Evolutionary conservation across 345 rosid species (phyloP).

Genomic region (Abelmoschus esculentus): DNA sequence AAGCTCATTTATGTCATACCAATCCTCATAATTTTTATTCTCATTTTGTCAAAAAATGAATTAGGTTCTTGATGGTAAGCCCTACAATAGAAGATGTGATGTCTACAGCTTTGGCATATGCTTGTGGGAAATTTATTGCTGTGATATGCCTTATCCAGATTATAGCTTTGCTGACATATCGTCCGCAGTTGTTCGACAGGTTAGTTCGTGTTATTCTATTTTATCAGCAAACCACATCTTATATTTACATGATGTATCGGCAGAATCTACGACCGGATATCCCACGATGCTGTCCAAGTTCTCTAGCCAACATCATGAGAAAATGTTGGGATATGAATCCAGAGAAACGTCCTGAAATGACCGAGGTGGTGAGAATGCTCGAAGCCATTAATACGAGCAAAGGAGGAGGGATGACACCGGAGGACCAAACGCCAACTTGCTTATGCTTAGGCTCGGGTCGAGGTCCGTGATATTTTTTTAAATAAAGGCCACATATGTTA

Average conservation of each 20-base stretch:
- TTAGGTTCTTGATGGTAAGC: conserved; percentile 89
- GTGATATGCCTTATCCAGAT: conserved; percentile 86
- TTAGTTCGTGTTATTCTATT: conserved; percentile 21
- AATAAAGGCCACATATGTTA: background rate
- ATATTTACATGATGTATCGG: background rate
- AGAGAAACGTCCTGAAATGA: conserved; percentile 83
- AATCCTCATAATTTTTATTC: background rate
- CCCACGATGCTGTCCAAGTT: conserved; percentile 78
- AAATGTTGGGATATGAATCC: conserved; percentile 81
- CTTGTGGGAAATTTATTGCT: conserved; percentile 95
- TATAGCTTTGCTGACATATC: conserved; percentile 78
- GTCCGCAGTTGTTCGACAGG: conserved; percentile 76
- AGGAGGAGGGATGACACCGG: conserved; percentile 98
- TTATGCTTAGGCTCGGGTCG: conserved; percentile 69
- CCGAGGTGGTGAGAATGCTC: conserved; percentile 65
- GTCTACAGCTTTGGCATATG: conserved; percentile 98
- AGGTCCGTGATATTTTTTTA: conserved; percentile 50
- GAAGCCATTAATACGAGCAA: conserved; percentile 76
- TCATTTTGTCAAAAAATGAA: background rate
- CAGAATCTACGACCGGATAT: conserved; percentile 87
- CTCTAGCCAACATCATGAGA: conserved; percentile 61
- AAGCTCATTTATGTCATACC: background rate
- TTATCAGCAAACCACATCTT: background rate
- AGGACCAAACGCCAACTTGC: conserved; percentile 52
- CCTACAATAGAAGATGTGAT: conserved; percentile 87